Percentiles rank a stretch among this genome's conserved stretches.
Conservation (phyloP, 164 flowering plant genomes). For the Tetracentron sinense region DNA sequence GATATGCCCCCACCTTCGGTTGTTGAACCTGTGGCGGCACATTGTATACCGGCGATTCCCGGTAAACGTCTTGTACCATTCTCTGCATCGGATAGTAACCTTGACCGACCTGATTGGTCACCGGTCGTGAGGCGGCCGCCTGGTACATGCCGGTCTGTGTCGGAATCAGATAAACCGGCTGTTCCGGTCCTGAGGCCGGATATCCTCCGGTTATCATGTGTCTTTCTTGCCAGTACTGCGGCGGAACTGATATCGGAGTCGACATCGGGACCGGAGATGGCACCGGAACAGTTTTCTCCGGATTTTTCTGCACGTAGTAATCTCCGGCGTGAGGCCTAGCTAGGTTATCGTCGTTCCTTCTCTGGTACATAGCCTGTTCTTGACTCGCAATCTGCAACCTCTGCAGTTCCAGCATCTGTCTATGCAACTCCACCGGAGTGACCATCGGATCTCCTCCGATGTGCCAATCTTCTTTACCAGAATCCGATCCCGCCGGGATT, state of each 20-base stretch:
- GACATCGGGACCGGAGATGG: constrained; percentile 12
- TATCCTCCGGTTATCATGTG: constrained; percentile 36
- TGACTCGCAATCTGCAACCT: constrained; percentile 39
- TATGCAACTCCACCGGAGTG: constrained; percentile 39
- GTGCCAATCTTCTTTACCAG: constrained; percentile 27
- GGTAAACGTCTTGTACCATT: constrained; percentile 38
- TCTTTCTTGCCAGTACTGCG: constrained; percentile 33
- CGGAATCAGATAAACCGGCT: constrained; percentile 37
- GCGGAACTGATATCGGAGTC: constrained; percentile 22
- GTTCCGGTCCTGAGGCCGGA: constrained; percentile 29
- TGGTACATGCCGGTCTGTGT: constrained; percentile 39
- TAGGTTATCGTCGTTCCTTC: constrained; percentile 27
- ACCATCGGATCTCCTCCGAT: constrained; percentile 24
- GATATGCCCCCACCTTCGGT: constrained; percentile 1
- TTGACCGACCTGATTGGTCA: constrained; percentile 38
- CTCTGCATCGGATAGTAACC: constrained; percentile 52
- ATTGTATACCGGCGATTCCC: constrained; percentile 40
- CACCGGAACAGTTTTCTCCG: constrained; percentile 31
- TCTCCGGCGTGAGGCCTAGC: constrained; percentile 36
- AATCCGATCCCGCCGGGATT: constrained; percentile 1
- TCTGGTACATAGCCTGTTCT: constrained; percentile 28
- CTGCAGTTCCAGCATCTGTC: constrained; percentile 53
- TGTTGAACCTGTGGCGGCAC: constrained; percentile 20
- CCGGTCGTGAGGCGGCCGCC: constrained; percentile 30
- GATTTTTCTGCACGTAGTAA: constrained; percentile 31